Evolutionary conservation across 2,329 filamentous ascomycete genomes (phyloP).

Genomic region (Diaporthe destruens): DNA sequence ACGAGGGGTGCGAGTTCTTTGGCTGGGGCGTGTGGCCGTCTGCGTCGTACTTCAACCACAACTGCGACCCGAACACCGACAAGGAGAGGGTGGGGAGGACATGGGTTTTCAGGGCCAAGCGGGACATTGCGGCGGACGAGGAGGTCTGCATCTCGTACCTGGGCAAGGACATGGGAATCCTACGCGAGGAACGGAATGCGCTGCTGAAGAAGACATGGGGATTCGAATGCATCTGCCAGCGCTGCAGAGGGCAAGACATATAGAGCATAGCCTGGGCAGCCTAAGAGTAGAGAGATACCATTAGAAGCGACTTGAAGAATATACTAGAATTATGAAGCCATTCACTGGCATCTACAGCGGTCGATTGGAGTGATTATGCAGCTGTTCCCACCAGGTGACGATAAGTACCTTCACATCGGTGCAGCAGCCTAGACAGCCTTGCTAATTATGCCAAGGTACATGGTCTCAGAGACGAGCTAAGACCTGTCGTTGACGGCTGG

Average conservation of each 20-base stretch:
- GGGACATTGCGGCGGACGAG: slow-evolving; percentile 15
- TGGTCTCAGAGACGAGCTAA: background rate
- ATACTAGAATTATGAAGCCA: too few species aligned
- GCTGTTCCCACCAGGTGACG: background rate
- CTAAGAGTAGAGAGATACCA: background rate
- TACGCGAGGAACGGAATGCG: slow-evolving; percentile 27
- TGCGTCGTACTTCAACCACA: slow-evolving; percentile 41
- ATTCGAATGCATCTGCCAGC: slow-evolving; percentile 37
- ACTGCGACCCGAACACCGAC: slow-evolving; percentile 34
- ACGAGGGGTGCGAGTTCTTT: slow-evolving; percentile 40
- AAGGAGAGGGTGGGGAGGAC: slow-evolving; percentile 34
- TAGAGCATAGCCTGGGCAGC: background rate
- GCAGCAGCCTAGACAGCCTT: background rate
- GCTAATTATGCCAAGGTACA: background rate
- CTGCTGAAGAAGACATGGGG: slow-evolving; percentile 38
- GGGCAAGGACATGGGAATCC: slow-evolving; percentile 33
- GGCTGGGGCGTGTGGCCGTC: slow-evolving; percentile 39
- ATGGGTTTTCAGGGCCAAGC: slow-evolving; percentile 35
- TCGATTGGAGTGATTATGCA: too few species aligned
- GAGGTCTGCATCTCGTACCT: slow-evolving; percentile 40
- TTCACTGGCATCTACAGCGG: too few species aligned
- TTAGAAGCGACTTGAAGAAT: background rate
- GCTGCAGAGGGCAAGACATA: slow-evolving; percentile 14
- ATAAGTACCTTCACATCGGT: background rate
- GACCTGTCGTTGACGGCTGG: background rate